Conservation (phyloP, 129 eudicot genomes). For the Flaveria brownii region DNA sequence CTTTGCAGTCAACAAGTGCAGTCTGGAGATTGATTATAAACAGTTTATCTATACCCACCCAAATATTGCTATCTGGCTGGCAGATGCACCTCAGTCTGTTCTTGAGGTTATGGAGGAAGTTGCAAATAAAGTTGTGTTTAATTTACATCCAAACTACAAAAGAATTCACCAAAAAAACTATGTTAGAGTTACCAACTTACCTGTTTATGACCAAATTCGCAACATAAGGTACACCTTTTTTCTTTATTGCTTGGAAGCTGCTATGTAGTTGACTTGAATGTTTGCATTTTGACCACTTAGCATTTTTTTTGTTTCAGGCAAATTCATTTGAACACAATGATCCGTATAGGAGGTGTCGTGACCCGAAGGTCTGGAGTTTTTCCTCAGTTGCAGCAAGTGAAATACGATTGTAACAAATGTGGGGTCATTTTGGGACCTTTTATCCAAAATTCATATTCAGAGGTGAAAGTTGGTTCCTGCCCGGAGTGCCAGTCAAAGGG, state of each 20-base stretch:
- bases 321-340: conserved; percentile 95
- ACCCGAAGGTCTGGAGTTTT: conserved; percentile 97
- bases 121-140: conserved; percentile 87
- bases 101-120: conserved; percentile 99
- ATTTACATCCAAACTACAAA: conserved; percentile 77
- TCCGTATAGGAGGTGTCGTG: conserved; percentile 97
- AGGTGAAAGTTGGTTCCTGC: conserved; percentile 98
- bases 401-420: conserved; percentile 94
- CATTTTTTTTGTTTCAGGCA: conserved; percentile 49
- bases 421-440: conserved; percentile 87
- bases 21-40: conserved; percentile 94
- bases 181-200: conserved; percentile 91
- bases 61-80: conserved; percentile 97
- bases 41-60: conserved; percentile 87
- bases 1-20: conserved; percentile 87
- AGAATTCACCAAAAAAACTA: conserved; percentile 81
- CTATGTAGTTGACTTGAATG: background rate
- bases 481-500: conserved; percentile 99
- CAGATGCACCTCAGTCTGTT: conserved; percentile 99
- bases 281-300: background rate
- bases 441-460: conserved; percentile 92
- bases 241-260: background rate
- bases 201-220: conserved; percentile 97
- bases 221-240: conserved; percentile 68
- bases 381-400: conserved; percentile 98